Evolutionary conservation across 331 rosid species (phyloP), one percentile per base, ranked within the genome.

Genomic region (Rosa hybrid): DNA sequence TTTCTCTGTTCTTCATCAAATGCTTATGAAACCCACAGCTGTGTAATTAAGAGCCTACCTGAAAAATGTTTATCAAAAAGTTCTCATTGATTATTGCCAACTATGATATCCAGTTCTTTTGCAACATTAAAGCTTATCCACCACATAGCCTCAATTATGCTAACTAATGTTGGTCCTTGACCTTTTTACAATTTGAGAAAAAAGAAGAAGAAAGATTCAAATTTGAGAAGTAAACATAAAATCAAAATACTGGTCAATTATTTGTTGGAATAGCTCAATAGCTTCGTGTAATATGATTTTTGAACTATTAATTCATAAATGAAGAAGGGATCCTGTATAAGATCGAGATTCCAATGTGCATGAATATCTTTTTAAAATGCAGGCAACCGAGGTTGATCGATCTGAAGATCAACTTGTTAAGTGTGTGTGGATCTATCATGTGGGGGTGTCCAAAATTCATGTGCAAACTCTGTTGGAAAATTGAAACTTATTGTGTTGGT

Each of bases 391-490:
- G 59, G 6, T 53, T 53, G 59, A 18, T 54, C 34, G 59, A 18
- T 45, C 12, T 54, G 77, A 11, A 50, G 39, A 75, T 25, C 60
- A 42, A 77, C 44, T 50, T 56, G 34, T 18, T 18, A 56, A 56
- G 49, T 44, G 25, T 78, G 18, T 4, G 3, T 25, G 56, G 73
- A 44, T 86, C 86, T 78, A 74, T 83, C 80, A 77, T 86, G 78
- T 81, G 90, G 82, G 85, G 82, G 23, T 45, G 81, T 82, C 81
- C 72, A 57, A 73, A 80, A 64, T 84, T 79, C 82, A 78, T 85
- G 87, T 81, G 86, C 78, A 76, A 74, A 60, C 38, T 56, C 1
- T 0, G 13, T 57, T n/a, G 63, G 6, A 57, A 8, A 57, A 18
- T 20, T 54, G 60, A 18, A 18, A 54, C 62, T 54, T 54, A n/a